These are phyloP conservation scores for Coprinopsis cinerea DNA, from an alignment of 768 basidiomycete species.

Conservation along the genomic window DNA sequence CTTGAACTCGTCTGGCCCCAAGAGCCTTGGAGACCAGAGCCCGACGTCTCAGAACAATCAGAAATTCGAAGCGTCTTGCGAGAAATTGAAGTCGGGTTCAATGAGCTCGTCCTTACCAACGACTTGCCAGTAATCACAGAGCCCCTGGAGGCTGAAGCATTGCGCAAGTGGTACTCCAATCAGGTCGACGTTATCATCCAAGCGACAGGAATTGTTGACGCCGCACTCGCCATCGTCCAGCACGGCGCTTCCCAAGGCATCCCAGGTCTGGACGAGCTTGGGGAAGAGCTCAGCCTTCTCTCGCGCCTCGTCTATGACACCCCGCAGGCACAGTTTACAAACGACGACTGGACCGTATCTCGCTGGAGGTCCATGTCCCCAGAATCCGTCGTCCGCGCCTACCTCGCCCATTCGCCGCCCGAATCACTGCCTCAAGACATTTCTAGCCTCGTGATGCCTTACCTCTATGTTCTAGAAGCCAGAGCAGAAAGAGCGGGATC, in stretches of 20 bases:
- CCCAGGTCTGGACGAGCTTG: slow-evolving; percentile 73
- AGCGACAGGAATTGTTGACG: slow-evolving; percentile 69
- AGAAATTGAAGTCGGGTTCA: slow-evolving; percentile 16
- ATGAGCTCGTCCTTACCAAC: slow-evolving; percentile 13
- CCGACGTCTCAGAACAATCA: slow-evolving; percentile 54
- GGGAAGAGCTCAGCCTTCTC: slow-evolving; percentile 88
- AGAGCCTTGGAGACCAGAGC: slow-evolving; percentile 43
- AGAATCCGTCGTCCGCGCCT: slow-evolving; percentile 60
- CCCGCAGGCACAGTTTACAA: slow-evolving; percentile 36
- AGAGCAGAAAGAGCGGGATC: slow-evolving; percentile 75
- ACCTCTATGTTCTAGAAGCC: slow-evolving; percentile 87
- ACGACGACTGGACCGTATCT: slow-evolving; percentile 70
- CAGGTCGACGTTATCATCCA: slow-evolving; percentile 59
- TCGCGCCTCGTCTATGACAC: slow-evolving; percentile 84
- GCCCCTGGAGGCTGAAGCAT: slow-evolving; percentile 40
- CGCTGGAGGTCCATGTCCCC: slow-evolving; percentile 71
- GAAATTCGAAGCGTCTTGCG: slow-evolving; percentile 38
- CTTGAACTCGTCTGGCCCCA: slow-evolving; percentile 30
- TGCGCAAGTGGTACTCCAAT: slow-evolving; percentile 70
- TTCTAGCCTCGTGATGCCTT: slow-evolving; percentile 77
- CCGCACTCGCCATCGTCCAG: slow-evolving; percentile 75
- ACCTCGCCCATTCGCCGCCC: slow-evolving; percentile 67
- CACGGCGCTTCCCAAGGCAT: slow-evolving; percentile 81
- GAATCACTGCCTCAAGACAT: slow-evolving; percentile 64
- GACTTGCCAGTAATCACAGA: neutral